Percentiles rank a stretch among this genome's conserved stretches.
phyloP scores from a whole-genome alignment of 2,329 filamentous ascomycete genomes.

The Davidsoniella virescens region DNA sequence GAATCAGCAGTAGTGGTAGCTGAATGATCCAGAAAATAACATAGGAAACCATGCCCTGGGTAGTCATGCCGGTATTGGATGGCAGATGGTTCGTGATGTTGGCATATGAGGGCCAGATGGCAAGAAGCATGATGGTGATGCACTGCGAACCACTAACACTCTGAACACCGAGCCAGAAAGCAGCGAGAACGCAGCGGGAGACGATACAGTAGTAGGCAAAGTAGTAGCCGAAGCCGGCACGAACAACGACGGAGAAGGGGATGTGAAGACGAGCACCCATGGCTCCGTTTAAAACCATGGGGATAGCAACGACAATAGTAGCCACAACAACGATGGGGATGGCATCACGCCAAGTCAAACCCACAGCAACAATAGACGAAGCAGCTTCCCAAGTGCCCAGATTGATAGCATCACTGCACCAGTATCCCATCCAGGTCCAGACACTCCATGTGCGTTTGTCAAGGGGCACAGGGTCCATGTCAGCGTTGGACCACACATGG shows the following conservation, averaged over 20 bases:
- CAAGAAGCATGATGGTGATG: constrained; percentile 19
- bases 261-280: constrained; percentile 28
- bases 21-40: constrained; percentile 33
- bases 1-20: constrained; percentile 27
- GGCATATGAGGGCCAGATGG: constrained; percentile 26
- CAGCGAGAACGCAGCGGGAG: constrained; percentile 25
- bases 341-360: constrained; percentile 28
- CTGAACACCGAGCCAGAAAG: constrained; percentile 32
- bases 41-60: constrained; percentile 26
- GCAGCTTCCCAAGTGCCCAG: constrained; percentile 12
- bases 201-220: constrained; percentile 25
- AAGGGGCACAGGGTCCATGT: constrained; percentile 20
- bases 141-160: constrained; percentile 19
- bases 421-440: constrained; percentile 30
- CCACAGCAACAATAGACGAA: constrained; percentile 25
- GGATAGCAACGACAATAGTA: constrained; percentile 26
- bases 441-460: constrained; percentile 28
- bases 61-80: constrained; percentile 19
- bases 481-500: constrained; percentile 24
- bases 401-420: constrained; percentile 25
- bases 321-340: constrained; percentile 29
- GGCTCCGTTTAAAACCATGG: constrained; percentile 25
- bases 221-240: constrained; percentile 26
- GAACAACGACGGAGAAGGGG: constrained; percentile 25
- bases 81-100: constrained; percentile 25